Conservation (phyloP, 2,329 filamentous ascomycete genomes). For the Fusarium duplospermum region DNA sequence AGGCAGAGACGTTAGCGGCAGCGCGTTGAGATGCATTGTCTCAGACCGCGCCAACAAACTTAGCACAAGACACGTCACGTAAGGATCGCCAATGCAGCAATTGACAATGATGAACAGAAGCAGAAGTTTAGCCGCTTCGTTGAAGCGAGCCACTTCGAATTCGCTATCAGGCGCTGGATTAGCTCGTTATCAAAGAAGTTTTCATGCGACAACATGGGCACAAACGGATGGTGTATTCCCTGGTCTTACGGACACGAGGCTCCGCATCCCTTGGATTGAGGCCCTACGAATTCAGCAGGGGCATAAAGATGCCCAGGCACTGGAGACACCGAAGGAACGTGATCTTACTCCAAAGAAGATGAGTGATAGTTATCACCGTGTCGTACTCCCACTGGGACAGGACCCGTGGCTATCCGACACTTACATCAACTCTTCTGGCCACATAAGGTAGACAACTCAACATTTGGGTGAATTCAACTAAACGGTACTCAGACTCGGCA, state of each 20-base stretch:
- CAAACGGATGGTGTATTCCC: slow-evolving; percentile 47
- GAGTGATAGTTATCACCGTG: slow-evolving; percentile 48
- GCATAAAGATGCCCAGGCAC: slow-evolving; percentile 16
- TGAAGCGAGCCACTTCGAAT: neutral
- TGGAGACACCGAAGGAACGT: slow-evolving; percentile 35
- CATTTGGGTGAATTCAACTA: neutral
- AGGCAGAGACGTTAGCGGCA: neutral
- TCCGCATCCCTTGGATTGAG: slow-evolving; percentile 46
- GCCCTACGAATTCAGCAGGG: slow-evolving; percentile 40
- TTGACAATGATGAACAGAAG: slow-evolving; percentile 21
- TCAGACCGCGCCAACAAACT: slow-evolving; percentile 1
- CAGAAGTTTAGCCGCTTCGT: slow-evolving; percentile 5
- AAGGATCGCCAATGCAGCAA: slow-evolving; percentile 1
- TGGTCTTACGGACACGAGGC: slow-evolving; percentile 41
- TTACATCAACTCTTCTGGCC: slow-evolving; percentile 80
- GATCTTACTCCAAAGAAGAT: slow-evolving; percentile 45
- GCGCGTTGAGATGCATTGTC: neutral
- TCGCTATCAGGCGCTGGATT: neutral
- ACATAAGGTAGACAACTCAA: slow-evolving; percentile 63
- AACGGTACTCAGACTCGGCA: slow-evolving; percentile 62
- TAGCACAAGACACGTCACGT: slow-evolving; percentile 15
- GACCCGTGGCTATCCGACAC: slow-evolving; percentile 83
- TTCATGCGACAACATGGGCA: slow-evolving; percentile 30
- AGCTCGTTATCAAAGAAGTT: neutral
- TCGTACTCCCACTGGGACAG: slow-evolving; percentile 71